phyloP scores from a whole-genome alignment of 805 yeast genomes.

The Kluyveromyces dobzhanskii region DNA sequence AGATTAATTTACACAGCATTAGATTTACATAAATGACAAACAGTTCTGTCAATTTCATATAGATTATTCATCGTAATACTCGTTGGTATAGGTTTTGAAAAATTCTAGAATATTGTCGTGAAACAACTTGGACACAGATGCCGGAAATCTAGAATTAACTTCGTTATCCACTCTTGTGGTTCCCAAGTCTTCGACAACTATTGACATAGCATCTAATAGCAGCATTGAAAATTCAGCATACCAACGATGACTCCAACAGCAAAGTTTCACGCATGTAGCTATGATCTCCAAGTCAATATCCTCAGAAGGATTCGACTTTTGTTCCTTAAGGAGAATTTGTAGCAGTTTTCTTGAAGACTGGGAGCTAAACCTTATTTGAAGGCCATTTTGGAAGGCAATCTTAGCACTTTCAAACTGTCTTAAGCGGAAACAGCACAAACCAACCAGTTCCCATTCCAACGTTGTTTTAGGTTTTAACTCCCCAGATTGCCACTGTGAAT shows the following conservation, averaged over 20 bases:
- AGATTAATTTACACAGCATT: too few species aligned
- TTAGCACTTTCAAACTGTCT: constrained; percentile 85
- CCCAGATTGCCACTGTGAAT: constrained; percentile 92
- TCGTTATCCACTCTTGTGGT: constrained; percentile 66
- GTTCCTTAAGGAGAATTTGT: constrained; percentile 51
- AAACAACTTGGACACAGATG: constrained; percentile 24
- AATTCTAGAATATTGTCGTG: constrained; percentile 23
- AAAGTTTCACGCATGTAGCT: constrained; percentile 61
- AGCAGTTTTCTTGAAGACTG: constrained; percentile 68
- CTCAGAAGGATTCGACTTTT: constrained; percentile 20
- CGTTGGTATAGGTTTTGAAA: constrained; percentile 21
- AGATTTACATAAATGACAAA: too few species aligned
- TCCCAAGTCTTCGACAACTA: constrained; percentile 69
- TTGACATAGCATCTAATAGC: constrained; percentile 47
- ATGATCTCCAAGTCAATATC: constrained; percentile 48
- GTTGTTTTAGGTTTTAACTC: constrained; percentile 76
- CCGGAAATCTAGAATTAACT: constrained; percentile 58
- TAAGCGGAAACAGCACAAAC: constrained; percentile 74
- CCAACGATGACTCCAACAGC: constrained; percentile 99
- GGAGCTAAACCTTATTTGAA: constrained; percentile 70
- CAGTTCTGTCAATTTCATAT: too few species aligned
- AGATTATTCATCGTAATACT: constrained; percentile 21
- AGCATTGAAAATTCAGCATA: constrained; percentile 81
- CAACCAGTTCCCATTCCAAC: constrained; percentile 88
- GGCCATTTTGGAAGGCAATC: constrained; percentile 67